Evolutionary conservation across 2,329 filamentous ascomycete species (phyloP), one percentile per base, ranked within the genome.

Genomic region (Xylariaceae sp.): DNA sequence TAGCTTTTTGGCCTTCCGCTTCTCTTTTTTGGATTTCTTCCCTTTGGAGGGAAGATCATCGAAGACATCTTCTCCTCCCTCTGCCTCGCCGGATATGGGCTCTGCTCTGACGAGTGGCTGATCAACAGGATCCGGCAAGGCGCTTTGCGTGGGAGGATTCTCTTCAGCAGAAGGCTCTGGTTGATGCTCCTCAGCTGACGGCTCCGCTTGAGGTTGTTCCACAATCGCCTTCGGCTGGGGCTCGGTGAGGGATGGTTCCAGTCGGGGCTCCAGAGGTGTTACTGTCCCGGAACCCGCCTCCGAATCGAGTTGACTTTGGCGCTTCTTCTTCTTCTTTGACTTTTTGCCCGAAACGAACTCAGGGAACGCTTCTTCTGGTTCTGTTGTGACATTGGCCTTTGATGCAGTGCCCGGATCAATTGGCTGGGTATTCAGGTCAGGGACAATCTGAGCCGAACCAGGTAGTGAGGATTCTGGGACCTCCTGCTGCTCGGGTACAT

Each of bases 1-100:
- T 12, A 37, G 31, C 19, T 46, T 42, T 29, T 46, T 44, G 13
- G 34, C 28, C 29, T 58, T 60, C 19, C 35, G 39, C 31, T 46
- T 46, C 31, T 64, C 61, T 38, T 70, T 68, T 43, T 69, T 70
- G 9, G 55, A 62, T 43, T 68, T 71, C 46, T 65, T 61, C 37
- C 26, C 32, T n/a, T n/a, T n/a, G 36, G 40, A 30, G 12, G 39
- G 6, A 14, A 29, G 19, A 26, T 54, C 44, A 11, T 40, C n/a
- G 23, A 28, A 29, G 11, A 36, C 15, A 9, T 40, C 27, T 24
- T 36, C 35, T 11, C 18, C 16, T 6, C 22, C 25, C 5, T 35
- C 37, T 34, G 19, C 33, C 8, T 35, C 28, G 18, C 25, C 33
- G n/a, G 22, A 11, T n/a, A 13, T 15, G 16, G 19, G 15, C 29